phyloP scores from a whole-genome alignment of 208 protist species.

The Acanthamoeba lenticulata region DNA sequence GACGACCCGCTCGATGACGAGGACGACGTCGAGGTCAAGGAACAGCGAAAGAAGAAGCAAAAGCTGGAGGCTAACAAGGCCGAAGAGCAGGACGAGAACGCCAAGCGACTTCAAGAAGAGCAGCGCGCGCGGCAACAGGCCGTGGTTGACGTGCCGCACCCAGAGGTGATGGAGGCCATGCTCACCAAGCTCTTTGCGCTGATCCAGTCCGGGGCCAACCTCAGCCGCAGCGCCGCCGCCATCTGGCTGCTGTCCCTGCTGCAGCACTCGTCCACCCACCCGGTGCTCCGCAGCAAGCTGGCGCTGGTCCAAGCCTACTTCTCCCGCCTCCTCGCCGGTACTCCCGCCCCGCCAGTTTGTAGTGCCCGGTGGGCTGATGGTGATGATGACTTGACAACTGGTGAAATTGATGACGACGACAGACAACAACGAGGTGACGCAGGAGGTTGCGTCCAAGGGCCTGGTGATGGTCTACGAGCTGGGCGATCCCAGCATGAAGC shows the following conservation, averaged over 20 bases:
- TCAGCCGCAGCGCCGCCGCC: slow-evolving; percentile 48
- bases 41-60: background rate
- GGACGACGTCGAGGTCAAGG: background rate
- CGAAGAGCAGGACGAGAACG: background rate
- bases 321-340: slow-evolving; percentile 67
- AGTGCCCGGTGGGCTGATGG: no score
- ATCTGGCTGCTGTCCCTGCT: slow-evolving; percentile 75
- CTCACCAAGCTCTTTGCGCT: slow-evolving; percentile 34
- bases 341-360: background rate
- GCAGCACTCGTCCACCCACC: slow-evolving; percentile 58
- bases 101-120: background rate
- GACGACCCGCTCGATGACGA: slow-evolving; percentile 7
- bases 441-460: slow-evolving; percentile 80
- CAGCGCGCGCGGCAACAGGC: background rate
- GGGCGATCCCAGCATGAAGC: slow-evolving; percentile 65
- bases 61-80: background rate
- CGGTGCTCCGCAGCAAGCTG: slow-evolving; percentile 28
- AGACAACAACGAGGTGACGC: slow-evolving; percentile 76
- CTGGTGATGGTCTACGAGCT: slow-evolving; percentile 78
- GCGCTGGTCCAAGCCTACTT: slow-evolving; percentile 60
- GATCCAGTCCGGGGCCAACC: slow-evolving; percentile 24
- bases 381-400: background rate
- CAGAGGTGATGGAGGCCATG: slow-evolving; percentile 43
- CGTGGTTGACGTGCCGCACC: background rate
- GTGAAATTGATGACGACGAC: slow-evolving; percentile 11